Evolutionary conservation across 768 basidiomycete genomes (phyloP), one percentile per base, ranked within the genome.

Genomic region (Psilocybe subaeruginosa): DNA sequence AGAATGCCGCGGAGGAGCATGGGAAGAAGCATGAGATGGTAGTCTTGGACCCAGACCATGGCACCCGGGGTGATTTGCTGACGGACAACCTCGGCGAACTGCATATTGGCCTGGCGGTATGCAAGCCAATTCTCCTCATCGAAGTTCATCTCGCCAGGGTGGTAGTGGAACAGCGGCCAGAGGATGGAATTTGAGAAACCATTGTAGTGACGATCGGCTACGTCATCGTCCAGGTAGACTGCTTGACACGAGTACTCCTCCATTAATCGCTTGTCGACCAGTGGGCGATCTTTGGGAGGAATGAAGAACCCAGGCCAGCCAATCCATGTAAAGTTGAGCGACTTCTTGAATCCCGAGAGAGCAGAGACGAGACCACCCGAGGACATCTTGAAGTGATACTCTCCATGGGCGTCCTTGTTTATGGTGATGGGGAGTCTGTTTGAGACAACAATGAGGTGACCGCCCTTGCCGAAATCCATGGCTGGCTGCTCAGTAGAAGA

Each of bases 101-200:
- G 83, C 78, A 96, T 80, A 74, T 99, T 99, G 49, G 97, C 97
- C 74, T 97, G 95, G 39, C 97, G 89, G 76, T 99, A 99, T 12
- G 95, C 97, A 56, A 89, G 86, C 97, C 97, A 99, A 73, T 99
- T 93, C 72, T 93, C 93, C 78, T 97, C 95, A 75, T 98, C 97
- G 71, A 99, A 99, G 77, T 95, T 97, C 95, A 99, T 99, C 79
- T 99, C 97, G 65, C 97, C 97, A 7, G 97, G 97, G 74, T 99
- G 97, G 77, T 98, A 99, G 74, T 99, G 97, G 84, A 99, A 98
- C 50, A 99, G 82, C 2, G 97, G 97, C 97, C 97, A 99, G 54
- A 99, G 87, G 77, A 99, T 99, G 56, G 96, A 97, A 79, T 99
- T 99, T 68, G 96, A 97, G 84, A 99, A 99, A 58, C 97, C 94